Base-by-base conservation (phyloP, 2,329 filamentous ascomycete genomes). In the Colletotrichum orchidophilum region DNA sequence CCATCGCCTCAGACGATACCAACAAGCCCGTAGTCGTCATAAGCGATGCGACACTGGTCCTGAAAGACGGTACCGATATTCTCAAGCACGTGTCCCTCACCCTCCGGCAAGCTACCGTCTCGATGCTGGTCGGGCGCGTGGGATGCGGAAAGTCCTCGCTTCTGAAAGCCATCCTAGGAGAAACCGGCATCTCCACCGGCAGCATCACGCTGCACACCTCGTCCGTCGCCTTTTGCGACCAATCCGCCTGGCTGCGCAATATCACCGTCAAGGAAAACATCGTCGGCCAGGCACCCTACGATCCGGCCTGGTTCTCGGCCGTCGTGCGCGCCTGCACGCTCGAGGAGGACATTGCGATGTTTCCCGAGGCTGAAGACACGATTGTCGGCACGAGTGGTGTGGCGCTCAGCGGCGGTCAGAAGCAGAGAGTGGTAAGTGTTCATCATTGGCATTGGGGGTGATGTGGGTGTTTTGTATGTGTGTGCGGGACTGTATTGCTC, bases 61-160 rank as follows among this genome's bases (percentile, higher is more conserved):
- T 73, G 0, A 66, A 73, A 0, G 75, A 77, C 7, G 72, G 57
- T 3, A 63, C 59, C 4, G 13, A 63, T 1, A 58, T 81, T 1
- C 70, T 82, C 1, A 71, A 71, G 0, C 63, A 77, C 1, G 74
- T 82, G 11, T 74, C 73, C n/a, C 21, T 81, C 7, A 26, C 15
- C 0, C 35, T 82, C 1, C 27, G 49, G 0, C 33, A 60, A 0
- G 71, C 76, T 4, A 76, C 73, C 0, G 61, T 83, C 0, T 83
- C 78, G 13, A 79, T 84, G 70, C 52, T 85, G 2, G 75, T 84
- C 1, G 84, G 84, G 0, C 80, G 78, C 0, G 82, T 85, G 0
- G 84, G 83, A 1, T 81, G 81, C n/a, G 84, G 85, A 27, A 86
- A 86, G 60, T 81, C 82, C 0, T 80, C 79, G 0, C 72, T 85